phyloP scores from a whole-genome alignment of 768 basidiomycete genomes.

The Lanmaoa rubissima region DNA sequence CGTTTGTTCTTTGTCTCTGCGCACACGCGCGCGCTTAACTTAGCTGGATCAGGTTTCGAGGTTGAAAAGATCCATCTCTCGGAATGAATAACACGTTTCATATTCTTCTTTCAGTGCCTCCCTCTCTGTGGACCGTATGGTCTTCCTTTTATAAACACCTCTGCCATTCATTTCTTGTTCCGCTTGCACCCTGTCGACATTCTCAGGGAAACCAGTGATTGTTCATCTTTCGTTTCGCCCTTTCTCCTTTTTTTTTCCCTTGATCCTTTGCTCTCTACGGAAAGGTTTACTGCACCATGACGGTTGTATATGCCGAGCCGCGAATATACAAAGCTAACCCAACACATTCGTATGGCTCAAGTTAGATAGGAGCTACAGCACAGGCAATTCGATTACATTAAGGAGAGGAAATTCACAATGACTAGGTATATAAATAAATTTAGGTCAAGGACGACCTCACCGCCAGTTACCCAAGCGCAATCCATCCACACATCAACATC shows the following conservation, averaged over 20 bases:
- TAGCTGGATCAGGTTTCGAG: neutral
- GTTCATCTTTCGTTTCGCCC: too few species aligned
- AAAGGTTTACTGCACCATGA: neutral
- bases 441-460: neutral
- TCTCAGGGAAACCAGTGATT: neutral
- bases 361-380: too few species aligned
- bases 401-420: too few species aligned
- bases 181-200: neutral
- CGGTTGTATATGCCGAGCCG: neutral
- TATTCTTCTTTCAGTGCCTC: neutral
- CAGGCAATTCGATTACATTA: too few species aligned
- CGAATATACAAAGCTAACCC: neutral
- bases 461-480: neutral
- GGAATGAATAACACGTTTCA: neutral
- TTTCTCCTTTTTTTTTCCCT: too few species aligned
- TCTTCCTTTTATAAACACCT: neutral
- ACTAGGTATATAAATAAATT: neutral
- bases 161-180: neutral
- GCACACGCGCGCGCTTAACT: neutral
- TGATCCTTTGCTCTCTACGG: neutral
- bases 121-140: neutral
- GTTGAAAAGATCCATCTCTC: neutral
- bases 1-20: neutral
- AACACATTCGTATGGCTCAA: too few species aligned
- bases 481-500: neutral